Conservation (phyloP, 2,329 filamentous ascomycete species). For the Nemania sp. region DNA sequence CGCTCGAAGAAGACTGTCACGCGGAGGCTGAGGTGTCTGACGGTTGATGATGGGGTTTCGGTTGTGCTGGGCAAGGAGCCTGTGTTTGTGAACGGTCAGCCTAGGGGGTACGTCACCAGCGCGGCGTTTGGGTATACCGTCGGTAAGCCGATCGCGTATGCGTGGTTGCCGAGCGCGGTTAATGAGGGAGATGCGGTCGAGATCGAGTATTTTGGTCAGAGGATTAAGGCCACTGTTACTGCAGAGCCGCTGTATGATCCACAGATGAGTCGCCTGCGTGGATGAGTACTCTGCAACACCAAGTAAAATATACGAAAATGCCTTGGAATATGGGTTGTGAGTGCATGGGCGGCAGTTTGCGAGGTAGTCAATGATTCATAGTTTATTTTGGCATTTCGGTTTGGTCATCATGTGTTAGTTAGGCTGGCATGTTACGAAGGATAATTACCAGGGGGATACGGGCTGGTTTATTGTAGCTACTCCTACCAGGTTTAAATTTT, state of each 20-base stretch:
- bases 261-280: slow-evolving; percentile 32
- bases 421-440: neutral
- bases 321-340: neutral
- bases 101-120: slow-evolving; percentile 36
- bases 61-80: slow-evolving; percentile 39
- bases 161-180: slow-evolving; percentile 31
- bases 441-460: neutral
- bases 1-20: slow-evolving; percentile 26
- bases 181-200: slow-evolving; percentile 31
- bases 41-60: slow-evolving; percentile 35
- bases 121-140: slow-evolving; percentile 37
- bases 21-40: slow-evolving; percentile 30
- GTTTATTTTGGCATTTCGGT: neutral
- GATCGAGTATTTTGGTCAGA: slow-evolving; percentile 38
- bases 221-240: slow-evolving; percentile 33
- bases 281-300: neutral
- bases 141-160: slow-evolving; percentile 36
- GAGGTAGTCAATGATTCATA: neutral
- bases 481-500: neutral
- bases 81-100: slow-evolving; percentile 32
- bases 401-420: neutral
- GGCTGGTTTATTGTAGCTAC: neutral
- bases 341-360: neutral
- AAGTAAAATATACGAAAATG: neutral
- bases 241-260: slow-evolving; percentile 38